These are phyloP conservation scores for Domatiomyces globalis DNA, from an alignment of 2,329 filamentous ascomycete species.

Conservation along the genomic window DNA sequence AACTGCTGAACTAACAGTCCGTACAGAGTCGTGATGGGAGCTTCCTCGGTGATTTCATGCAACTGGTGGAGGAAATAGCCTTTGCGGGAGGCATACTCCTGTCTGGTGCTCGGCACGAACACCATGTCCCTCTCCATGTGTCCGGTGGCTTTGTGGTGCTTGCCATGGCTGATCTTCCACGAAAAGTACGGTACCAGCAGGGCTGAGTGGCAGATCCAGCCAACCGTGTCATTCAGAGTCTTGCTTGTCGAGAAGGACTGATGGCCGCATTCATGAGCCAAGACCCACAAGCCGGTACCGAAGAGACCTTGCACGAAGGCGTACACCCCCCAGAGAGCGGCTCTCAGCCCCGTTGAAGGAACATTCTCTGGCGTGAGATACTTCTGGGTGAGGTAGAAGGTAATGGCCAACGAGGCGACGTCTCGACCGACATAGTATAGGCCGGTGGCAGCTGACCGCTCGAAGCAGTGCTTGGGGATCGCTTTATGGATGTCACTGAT, in stretches of 20 bases:
- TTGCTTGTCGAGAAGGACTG: conserved; percentile 92
- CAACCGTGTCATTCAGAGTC: conserved; percentile 77
- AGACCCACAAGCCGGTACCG: conserved; percentile 85
- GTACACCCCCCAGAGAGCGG: conserved; percentile 51
- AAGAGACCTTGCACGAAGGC: conserved; percentile 83
- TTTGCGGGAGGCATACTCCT: conserved; percentile 61
- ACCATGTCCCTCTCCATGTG: conserved; percentile 99
- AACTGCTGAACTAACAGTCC: conserved; percentile 75
- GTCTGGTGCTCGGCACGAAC: conserved; percentile 84
- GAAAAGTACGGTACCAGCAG: conserved; percentile 95
- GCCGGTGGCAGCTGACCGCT: conserved; percentile 64
- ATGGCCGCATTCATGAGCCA: conserved; percentile 96
- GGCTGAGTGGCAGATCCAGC: conserved; percentile 78
- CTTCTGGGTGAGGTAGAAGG: conserved; percentile 79
- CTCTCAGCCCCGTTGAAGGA: conserved; percentile 53
- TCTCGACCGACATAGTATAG: conserved; percentile 78
- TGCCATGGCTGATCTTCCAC: conserved; percentile 98
- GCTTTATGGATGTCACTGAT: conserved; percentile 96
- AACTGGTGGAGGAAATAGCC: conserved; percentile 69
- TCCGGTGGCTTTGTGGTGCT: conserved; percentile 98
- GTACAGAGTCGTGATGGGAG: conserved; percentile 64
- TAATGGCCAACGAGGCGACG: conserved; percentile 53
- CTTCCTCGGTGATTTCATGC: conserved; percentile 83
- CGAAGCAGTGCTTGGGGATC: conserved; percentile 93
- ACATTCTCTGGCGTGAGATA: conserved; percentile 76